Percentiles rank a stretch among this genome's conserved stretches.
Evolutionary conservation across 768 basidiomycete genomes (phyloP).

Genomic region (Bullera alba): DNA sequence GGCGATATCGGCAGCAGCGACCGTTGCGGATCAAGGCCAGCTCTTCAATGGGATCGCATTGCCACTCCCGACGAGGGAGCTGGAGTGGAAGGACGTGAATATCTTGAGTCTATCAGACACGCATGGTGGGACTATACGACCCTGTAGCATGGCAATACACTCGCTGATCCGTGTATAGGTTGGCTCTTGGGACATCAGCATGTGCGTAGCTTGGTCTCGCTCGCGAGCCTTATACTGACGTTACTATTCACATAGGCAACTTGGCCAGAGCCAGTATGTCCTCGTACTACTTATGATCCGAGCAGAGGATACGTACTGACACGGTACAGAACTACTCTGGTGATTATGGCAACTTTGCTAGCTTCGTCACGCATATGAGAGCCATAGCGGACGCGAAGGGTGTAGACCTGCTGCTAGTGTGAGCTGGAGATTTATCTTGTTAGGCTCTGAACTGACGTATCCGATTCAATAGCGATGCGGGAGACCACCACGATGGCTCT

Average conservation of each 20-base stretch:
- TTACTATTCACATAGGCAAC: conserved; percentile 30
- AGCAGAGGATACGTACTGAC: no score
- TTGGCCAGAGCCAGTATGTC: conserved; percentile 45
- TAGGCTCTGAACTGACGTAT: background rate
- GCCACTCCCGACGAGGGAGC: conserved; percentile 54
- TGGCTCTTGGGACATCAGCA: conserved; percentile 77
- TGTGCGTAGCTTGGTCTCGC: conserved; percentile 21
- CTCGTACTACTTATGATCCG: no score
- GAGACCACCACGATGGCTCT: conserved; percentile 46
- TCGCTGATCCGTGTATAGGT: conserved; percentile 34
- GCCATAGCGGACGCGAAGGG: conserved; percentile 62
- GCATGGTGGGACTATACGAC: conserved; percentile 50
- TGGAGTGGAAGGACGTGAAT: conserved; percentile 83
- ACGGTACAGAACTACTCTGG: conserved; percentile 47
- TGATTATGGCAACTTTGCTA: conserved; percentile 73
- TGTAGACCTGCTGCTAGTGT: conserved; percentile 72
- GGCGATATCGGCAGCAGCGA: background rate
- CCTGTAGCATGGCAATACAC: background rate
- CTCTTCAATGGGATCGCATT: background rate
- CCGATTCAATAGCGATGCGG: conserved; percentile 46
- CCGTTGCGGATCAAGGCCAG: background rate
- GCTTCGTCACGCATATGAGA: conserved; percentile 81
- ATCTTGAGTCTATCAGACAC: conserved; percentile 80
- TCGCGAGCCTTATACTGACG: background rate
- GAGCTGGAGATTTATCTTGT: background rate